phyloP scores from a whole-genome alignment of 345 rosid species.

The Firmiana major region DNA sequence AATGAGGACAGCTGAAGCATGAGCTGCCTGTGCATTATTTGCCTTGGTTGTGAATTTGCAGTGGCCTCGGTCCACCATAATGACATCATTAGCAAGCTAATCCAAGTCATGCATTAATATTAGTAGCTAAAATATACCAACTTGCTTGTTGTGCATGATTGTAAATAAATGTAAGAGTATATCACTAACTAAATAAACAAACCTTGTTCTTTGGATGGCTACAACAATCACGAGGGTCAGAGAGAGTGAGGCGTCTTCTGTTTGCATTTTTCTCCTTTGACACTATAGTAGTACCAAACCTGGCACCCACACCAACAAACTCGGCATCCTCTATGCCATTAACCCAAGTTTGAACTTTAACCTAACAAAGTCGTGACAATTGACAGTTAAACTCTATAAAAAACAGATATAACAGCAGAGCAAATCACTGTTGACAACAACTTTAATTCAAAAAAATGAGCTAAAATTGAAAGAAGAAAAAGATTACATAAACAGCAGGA shows the following conservation, averaged over 20 bases:
- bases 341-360: constrained; percentile 97
- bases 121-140: constrained; percentile 6
- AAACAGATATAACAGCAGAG: background rate
- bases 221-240: constrained; percentile 91
- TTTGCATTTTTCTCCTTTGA: constrained; percentile 95
- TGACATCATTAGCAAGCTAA: constrained; percentile 71
- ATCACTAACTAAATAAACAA: constrained; percentile 2
- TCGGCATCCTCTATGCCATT: constrained; percentile 69
- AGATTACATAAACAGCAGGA: background rate
- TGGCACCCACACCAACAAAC: constrained; percentile 96
- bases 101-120: constrained; percentile 12
- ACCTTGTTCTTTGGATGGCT: constrained; percentile 67
- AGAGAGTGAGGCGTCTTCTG: constrained; percentile 59
- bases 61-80: constrained; percentile 88
- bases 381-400: constrained; percentile 3
- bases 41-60: constrained; percentile 90
- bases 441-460: background rate
- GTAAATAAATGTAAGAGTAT: background rate
- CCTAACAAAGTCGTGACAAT: constrained; percentile 37
- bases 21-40: constrained; percentile 83
- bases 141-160: background rate
- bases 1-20: constrained; percentile 89
- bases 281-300: constrained; percentile 80
- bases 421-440: background rate
- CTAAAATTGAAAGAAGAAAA: background rate